Conservation (phyloP, 2,329 filamentous ascomycete genomes). For the Sordariomycetes sp. region DNA sequence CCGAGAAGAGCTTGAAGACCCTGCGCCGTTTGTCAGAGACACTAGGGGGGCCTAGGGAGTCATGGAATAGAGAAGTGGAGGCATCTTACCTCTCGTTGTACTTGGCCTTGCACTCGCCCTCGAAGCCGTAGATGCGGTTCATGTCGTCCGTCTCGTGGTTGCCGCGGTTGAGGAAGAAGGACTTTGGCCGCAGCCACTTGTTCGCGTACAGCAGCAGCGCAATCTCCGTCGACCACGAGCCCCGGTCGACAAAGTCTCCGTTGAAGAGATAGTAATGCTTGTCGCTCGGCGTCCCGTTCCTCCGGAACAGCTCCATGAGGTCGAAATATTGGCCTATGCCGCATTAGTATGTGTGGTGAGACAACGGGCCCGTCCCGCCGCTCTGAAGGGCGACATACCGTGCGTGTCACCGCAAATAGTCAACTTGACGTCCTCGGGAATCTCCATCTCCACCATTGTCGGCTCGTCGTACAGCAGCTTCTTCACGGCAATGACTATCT, state of each 20-base stretch:
- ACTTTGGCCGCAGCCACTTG: conserved; percentile 83
- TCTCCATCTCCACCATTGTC: conserved; percentile 90
- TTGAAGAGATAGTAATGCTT: conserved; percentile 96
- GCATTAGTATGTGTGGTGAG: neutral
- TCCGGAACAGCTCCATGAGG: conserved; percentile 85
- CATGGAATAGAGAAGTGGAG: neutral
- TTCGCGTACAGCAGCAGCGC: conserved; percentile 87
- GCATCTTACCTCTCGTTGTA: conserved; percentile 62
- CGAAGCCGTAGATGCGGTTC: conserved; percentile 97
- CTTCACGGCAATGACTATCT: conserved; percentile 84
- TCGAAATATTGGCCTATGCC: conserved; percentile 87
- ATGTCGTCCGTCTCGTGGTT: conserved; percentile 99
- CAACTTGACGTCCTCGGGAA: conserved; percentile 63
- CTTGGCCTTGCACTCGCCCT: conserved; percentile 96
- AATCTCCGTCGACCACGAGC: conserved; percentile 97
- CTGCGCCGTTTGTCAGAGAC: conserved; percentile 22
- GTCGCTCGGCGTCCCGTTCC: conserved; percentile 74
- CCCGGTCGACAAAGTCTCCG: conserved; percentile 94
- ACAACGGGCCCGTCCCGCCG: neutral
- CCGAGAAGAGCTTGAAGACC: conserved; percentile 93
- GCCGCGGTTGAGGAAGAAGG: conserved; percentile 91
- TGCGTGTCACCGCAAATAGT: conserved; percentile 98
- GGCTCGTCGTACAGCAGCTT: conserved; percentile 84
- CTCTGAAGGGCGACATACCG: conserved; percentile 40
- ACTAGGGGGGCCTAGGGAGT: neutral